These are phyloP conservation scores for Diospyros kaki DNA, from an alignment of 148 eudicot species.

Conservation along the genomic window DNA sequence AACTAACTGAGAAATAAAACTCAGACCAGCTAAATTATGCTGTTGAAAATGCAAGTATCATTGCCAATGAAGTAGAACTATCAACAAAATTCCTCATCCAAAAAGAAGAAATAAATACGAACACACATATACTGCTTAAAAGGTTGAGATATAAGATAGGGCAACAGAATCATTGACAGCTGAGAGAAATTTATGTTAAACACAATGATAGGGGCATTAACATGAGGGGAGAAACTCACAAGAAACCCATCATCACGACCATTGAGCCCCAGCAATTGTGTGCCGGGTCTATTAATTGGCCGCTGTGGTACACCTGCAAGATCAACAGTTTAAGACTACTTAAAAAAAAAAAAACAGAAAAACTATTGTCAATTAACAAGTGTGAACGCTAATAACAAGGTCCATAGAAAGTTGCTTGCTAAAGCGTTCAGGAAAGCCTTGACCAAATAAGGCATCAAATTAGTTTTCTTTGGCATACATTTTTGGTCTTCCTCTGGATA, in stretches of 20 bases:
- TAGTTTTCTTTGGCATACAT: neutral
- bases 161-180: neutral
- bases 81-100: neutral
- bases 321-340: neutral
- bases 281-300: conserved; percentile 63
- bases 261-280: conserved; percentile 64
- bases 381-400: neutral
- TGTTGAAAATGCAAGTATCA: neutral
- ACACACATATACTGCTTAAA: neutral
- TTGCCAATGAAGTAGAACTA: too few relatives aligned
- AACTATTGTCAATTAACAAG: neutral
- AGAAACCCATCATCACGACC: conserved; percentile 80
- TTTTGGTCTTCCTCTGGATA: neutral
- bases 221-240: conserved; percentile 35
- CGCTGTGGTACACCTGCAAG: conserved; percentile 50
- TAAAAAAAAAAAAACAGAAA: neutral
- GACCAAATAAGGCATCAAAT: neutral
- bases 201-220: too few relatives aligned
- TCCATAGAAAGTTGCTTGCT: neutral
- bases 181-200: neutral
- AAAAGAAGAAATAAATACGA: neutral
- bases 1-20: conserved; percentile 2
- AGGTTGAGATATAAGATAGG: neutral
- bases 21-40: neutral
- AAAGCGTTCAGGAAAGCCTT: neutral